phyloP scores from a whole-genome alignment of 208 protist genomes.

The Leishmania braziliensis region DNA sequence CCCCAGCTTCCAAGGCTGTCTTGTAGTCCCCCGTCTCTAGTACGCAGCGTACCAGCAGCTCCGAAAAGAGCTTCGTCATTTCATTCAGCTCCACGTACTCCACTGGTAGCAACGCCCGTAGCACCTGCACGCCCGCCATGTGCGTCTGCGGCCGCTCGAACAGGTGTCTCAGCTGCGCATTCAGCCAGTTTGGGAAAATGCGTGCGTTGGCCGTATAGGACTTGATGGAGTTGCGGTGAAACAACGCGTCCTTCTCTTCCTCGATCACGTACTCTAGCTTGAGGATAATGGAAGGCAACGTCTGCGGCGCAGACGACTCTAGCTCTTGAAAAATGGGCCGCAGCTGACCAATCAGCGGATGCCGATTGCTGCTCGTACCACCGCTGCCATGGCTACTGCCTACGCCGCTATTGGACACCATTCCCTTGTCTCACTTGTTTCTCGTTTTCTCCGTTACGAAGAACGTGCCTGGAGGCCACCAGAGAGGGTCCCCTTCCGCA shows the following conservation, averaged over 20 bases:
- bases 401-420: slow-evolving; percentile 23
- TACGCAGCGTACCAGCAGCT: slow-evolving; percentile 65
- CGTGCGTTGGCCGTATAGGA: slow-evolving; percentile 47
- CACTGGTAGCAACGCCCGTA: slow-evolving; percentile 67
- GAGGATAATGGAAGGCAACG: slow-evolving; percentile 70
- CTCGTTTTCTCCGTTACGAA: not conserved
- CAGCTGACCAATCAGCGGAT: slow-evolving; percentile 86
- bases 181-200: slow-evolving; percentile 70
- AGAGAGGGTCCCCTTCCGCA: not conserved
- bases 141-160: slow-evolving; percentile 68
- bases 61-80: slow-evolving; percentile 72
- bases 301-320: slow-evolving; percentile 35
- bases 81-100: slow-evolving; percentile 85
- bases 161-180: slow-evolving; percentile 70
- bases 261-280: slow-evolving; percentile 88
- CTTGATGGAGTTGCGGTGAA: slow-evolving; percentile 67
- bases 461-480: not conserved
- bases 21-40: slow-evolving; percentile 48
- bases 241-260: slow-evolving; percentile 84
- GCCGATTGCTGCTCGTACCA: slow-evolving; percentile 30
- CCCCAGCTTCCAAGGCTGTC: slow-evolving; percentile 53
- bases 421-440: slow-evolving; percentile 1
- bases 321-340: slow-evolving; percentile 85
- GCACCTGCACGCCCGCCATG: slow-evolving; percentile 64
- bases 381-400: slow-evolving; percentile 12